Evolutionary conservation across 2,329 filamentous ascomycete genomes (phyloP).

Genomic region (Aspergillus neoniger): DNA sequence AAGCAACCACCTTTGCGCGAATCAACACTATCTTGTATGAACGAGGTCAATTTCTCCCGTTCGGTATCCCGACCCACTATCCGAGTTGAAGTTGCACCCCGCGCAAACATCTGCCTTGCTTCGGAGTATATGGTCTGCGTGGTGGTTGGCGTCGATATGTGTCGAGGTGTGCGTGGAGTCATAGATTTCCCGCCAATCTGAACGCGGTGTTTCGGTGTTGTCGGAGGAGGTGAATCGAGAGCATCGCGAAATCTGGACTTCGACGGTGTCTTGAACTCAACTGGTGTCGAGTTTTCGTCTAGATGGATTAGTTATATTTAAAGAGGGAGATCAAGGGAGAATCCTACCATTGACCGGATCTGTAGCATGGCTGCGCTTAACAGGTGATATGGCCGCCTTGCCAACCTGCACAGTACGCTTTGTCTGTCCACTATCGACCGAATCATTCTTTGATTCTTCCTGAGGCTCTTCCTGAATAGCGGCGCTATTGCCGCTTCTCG

Average conservation of each 20-base stretch:
- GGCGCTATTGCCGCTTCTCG: slow-evolving; percentile 31
- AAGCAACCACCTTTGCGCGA: slow-evolving; percentile 73
- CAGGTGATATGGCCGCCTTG: slow-evolving; percentile 45
- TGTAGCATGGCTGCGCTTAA: slow-evolving; percentile 49
- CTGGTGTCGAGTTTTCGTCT: slow-evolving; percentile 49
- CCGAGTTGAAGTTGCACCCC: slow-evolving; percentile 71
- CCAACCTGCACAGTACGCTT: slow-evolving; percentile 51
- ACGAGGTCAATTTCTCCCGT: slow-evolving; percentile 65
- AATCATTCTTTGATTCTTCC: slow-evolving; percentile 21
- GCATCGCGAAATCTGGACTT: slow-evolving; percentile 72
- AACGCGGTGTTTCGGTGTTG: slow-evolving; percentile 82
- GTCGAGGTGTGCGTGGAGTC: slow-evolving; percentile 77
- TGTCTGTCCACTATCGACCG: slow-evolving; percentile 43
- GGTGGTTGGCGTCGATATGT: slow-evolving; percentile 65
- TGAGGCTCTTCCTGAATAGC: slow-evolving; percentile 33
- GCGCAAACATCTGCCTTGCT: slow-evolving; percentile 82
- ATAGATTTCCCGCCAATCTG: slow-evolving; percentile 73
- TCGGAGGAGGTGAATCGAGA: slow-evolving; percentile 63
- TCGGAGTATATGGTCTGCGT: slow-evolving; percentile 79
- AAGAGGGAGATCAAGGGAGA: not conserved
- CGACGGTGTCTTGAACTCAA: slow-evolving; percentile 49
- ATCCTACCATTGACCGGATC: slow-evolving; percentile 41
- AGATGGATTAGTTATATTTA: slow-evolving; percentile 16
- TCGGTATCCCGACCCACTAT: slow-evolving; percentile 76
- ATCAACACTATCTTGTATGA: slow-evolving; percentile 66